These are phyloP conservation scores for Candida taoyuanica DNA, from an alignment of 805 yeast species.

Conservation along the genomic window DNA sequence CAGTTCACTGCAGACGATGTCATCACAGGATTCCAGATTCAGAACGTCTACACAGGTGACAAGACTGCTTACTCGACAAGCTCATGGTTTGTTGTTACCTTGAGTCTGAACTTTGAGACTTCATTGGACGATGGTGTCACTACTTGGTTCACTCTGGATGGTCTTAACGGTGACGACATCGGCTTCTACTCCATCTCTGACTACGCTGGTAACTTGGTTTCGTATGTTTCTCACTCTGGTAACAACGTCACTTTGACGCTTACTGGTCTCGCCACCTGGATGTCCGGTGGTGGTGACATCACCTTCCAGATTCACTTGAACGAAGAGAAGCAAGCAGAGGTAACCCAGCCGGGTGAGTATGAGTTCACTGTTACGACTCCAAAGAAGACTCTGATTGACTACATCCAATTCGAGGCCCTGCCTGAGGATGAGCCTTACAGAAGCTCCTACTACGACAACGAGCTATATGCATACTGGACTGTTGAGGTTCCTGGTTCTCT, in stretches of 20 bases:
- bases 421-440: slow-evolving; percentile 1
- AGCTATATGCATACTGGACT: background rate
- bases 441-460: background rate
- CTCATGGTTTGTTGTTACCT: background rate
- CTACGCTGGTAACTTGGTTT: background rate
- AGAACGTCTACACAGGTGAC: background rate
- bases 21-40: background rate
- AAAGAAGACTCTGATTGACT: background rate
- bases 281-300: background rate
- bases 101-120: background rate
- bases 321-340: background rate
- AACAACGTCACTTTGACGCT: background rate
- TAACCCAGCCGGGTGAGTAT: background rate
- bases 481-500: slow-evolving; percentile 2
- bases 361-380: background rate
- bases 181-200: background rate
- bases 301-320: background rate
- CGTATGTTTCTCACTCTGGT: background rate
- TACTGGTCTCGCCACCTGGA: background rate
- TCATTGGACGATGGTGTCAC: background rate
- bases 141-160: background rate
- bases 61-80: background rate
- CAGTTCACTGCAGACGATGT: background rate
- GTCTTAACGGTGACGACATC: background rate
- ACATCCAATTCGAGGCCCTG: background rate